These are phyloP conservation scores for Dictyostelium intermedium DNA, from an alignment of 78 protist genomes.

Conservation along the genomic window DNA sequence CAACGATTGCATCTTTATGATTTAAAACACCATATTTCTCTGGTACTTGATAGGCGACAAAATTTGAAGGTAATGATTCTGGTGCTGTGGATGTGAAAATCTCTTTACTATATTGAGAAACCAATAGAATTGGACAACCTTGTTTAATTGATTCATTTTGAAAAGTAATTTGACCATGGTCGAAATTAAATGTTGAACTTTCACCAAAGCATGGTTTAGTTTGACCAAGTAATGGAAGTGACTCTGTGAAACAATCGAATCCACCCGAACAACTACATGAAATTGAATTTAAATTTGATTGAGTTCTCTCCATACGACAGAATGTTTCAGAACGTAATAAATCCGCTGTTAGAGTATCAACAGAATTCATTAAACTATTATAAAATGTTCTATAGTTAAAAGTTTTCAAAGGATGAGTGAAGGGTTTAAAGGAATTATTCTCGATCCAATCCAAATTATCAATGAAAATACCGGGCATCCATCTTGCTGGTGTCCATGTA, in stretches of 20 bases:
- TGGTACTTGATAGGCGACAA: slow-evolving; percentile 15
- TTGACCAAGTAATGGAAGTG: neutral
- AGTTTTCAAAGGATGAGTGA: neutral
- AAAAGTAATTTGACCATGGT: neutral
- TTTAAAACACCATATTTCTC: slow-evolving; percentile 10
- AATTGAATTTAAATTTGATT: slow-evolving; percentile 20
- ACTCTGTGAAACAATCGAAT: neutral
- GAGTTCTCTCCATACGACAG: slow-evolving; percentile 31
- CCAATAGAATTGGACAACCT: neutral
- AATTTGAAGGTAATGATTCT: neutral
- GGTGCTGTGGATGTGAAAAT: neutral
- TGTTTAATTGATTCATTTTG: neutral
- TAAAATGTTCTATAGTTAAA: neutral
- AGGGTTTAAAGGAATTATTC: neutral
- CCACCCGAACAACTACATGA: slow-evolving; percentile 38
- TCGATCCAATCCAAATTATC: neutral
- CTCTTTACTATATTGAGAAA: neutral
- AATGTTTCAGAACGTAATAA: slow-evolving; percentile 16
- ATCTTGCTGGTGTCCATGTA: neutral
- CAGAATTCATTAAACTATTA: neutral
- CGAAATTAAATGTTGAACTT: neutral
- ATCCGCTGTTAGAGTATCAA: neutral
- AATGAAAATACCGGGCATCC: slow-evolving; percentile 21
- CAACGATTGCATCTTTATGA: neutral
- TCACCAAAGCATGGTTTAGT: slow-evolving; percentile 33